Conservation (phyloP, 176 grass and related monocot species). For the Elymus sibiricus region DNA sequence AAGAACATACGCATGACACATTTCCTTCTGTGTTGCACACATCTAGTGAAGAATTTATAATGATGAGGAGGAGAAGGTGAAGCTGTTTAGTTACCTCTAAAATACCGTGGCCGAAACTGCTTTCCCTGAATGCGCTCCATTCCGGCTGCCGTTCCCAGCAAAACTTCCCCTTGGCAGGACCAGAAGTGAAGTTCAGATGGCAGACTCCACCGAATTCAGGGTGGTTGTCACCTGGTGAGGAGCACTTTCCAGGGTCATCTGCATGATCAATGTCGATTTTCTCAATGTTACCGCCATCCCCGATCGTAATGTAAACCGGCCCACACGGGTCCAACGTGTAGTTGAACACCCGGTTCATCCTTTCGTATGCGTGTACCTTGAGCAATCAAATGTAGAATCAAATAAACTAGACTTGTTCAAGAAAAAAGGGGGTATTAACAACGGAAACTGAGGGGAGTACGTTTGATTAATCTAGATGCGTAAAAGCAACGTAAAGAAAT, state of each 20-base stretch:
- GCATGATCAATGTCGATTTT: conserved; percentile 68
- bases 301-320: conserved; percentile 72
- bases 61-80: background rate
- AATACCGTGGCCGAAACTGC: conserved; percentile 94
- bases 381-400: background rate
- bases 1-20: background rate
- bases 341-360: conserved; percentile 90
- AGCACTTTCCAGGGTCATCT: conserved; percentile 75
- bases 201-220: conserved; percentile 86
- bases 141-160: conserved; percentile 83
- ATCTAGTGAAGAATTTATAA: background rate
- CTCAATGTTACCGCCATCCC: conserved; percentile 93
- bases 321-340: conserved; percentile 74
- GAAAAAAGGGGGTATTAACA: background rate
- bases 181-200: conserved; percentile 76
- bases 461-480: background rate
- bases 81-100: conserved; percentile 50
- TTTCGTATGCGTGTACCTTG: conserved; percentile 89
- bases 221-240: conserved; percentile 48
- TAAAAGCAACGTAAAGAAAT: background rate
- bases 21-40: background rate
- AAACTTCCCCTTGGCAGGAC: conserved; percentile 80
- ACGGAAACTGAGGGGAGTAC: no score
- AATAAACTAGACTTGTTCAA: background rate
- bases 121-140: conserved; percentile 90